Percentiles rank a stretch among this genome's conserved stretches.
phyloP scores from a whole-genome alignment of 148 eudicot species.

The Salicornia ramosissima region DNA sequence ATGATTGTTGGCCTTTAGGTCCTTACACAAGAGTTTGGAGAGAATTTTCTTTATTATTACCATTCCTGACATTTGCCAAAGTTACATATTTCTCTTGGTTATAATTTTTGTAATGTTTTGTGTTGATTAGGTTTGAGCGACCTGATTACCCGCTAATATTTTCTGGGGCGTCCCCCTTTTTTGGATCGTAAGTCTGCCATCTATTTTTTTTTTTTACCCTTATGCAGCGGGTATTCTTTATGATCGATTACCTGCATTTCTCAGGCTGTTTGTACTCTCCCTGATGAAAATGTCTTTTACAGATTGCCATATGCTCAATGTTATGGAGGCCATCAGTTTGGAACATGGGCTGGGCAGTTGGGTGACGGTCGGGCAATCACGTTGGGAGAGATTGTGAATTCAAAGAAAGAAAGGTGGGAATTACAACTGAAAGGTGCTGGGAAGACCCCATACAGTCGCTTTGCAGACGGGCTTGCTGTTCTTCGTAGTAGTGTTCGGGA shows the following conservation, averaged over 20 bases:
- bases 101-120: conserved; percentile 1
- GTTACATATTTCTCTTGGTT: neutral
- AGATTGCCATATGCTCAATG: conserved; percentile 93
- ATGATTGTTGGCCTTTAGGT: neutral
- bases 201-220: neutral
- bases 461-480: conserved; percentile 99
- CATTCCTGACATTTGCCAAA: neutral
- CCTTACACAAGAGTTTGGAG: neutral
- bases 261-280: conserved; percentile 3
- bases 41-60: neutral
- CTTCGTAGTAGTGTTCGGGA: conserved; percentile 93
- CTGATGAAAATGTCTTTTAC: conserved; percentile 15
- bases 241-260: neutral
- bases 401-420: conserved; percentile 90
- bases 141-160: conserved; percentile 71
- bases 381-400: conserved; percentile 78
- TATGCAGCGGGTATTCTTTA: conserved; percentile 3
- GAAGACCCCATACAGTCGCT: conserved; percentile 94
- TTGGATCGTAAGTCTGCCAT: conserved; percentile 59
- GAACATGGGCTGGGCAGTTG: conserved; percentile 98
- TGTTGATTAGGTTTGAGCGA: conserved; percentile 67
- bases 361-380: conserved; percentile 99
- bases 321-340: conserved; percentile 99
- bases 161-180: conserved; percentile 74
- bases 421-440: conserved; percentile 98